Percentiles rank a stretch among this genome's conserved stretches.
phyloP scores from a whole-genome alignment of 108 stramenopile genomes.

The Cyclotella kingstonii region DNA sequence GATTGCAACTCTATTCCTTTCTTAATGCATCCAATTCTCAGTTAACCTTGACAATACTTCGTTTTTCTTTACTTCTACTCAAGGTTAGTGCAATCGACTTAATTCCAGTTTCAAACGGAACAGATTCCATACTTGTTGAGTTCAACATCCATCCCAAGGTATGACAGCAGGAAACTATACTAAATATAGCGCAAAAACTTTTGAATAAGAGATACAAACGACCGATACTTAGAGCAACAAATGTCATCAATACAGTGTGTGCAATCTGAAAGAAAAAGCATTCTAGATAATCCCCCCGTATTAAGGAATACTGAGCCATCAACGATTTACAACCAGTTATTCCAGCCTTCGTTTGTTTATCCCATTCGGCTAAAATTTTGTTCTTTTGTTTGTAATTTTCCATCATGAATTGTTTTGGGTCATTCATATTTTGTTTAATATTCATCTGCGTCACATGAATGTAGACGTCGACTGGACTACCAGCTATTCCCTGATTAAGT shows the following conservation, averaged over 20 bases:
- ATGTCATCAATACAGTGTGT: slow-evolving; percentile 22
- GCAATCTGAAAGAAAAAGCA: slow-evolving; percentile 12
- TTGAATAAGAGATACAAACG: slow-evolving; percentile 6
- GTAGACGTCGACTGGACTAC: slow-evolving; percentile 44
- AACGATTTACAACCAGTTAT: slow-evolving; percentile 15
- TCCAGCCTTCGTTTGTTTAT: slow-evolving; percentile 19
- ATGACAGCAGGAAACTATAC: slow-evolving; percentile 30
- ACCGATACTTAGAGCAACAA: slow-evolving; percentile 7
- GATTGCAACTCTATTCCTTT: too few species aligned
- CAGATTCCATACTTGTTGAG: slow-evolving; percentile 41
- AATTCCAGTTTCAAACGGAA: slow-evolving; percentile 56
- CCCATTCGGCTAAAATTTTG: slow-evolving; percentile 39
- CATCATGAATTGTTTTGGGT: slow-evolving; percentile 44
- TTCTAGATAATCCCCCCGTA: slow-evolving; percentile 20
- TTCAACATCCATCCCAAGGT: slow-evolving; percentile 45
- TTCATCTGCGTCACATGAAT: slow-evolving; percentile 37
- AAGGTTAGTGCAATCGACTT: slow-evolving; percentile 22
- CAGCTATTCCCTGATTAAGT: slow-evolving; percentile 36
- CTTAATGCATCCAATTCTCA: too few species aligned
- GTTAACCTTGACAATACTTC: too few species aligned
- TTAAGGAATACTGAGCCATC: slow-evolving; percentile 19
- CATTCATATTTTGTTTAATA: slow-evolving; percentile 15
- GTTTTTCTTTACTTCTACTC: background rate
- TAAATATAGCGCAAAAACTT: slow-evolving; percentile 12
- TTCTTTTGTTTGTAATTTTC: slow-evolving; percentile 49